Evolutionary conservation across 2,329 filamentous ascomycete species (phyloP), one percentile per base, ranked within the genome.

Genomic region (Penicillium oxalicum): DNA sequence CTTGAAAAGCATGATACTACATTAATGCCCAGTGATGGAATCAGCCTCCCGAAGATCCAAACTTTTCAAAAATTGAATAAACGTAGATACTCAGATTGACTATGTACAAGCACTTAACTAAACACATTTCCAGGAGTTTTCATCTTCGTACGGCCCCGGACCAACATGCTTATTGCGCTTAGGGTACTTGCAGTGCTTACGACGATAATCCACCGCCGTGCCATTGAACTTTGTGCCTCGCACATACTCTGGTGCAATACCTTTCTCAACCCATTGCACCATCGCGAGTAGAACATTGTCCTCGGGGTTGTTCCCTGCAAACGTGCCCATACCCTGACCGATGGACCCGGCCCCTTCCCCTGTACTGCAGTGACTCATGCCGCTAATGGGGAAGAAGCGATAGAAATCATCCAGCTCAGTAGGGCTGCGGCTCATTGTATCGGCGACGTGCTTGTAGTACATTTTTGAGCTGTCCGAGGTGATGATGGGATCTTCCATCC

Each of bases 381-480:
- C 77, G 0, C 76, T 75, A 11, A 81, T 69, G 29, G 65, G 66
- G 56, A 80, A 80, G 53, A 74, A 73, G 35, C 70, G 70, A 38
- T 71, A 67, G 50, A 69, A 72, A 0, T 62, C 60, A 48, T 72
- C 69, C 6, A 71, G 48, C 2, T 62, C 45, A 1, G 48, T 41
- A 3, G 63, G 53, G 1, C 48, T 36, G 4, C 61, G 28, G 0
- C 68, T 64, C 59, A 77, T 67, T 2, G 59, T 56, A 18, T 62
- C 49, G 7, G 55, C 54, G 1, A 78, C 70, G 11, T 72, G 66
- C 27, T 70, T 64, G 62, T 77, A 76, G 57, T 70, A 82, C 56
- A 77, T 77, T 3, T 74, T 69, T 5, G 73, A 74, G 11, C 74
- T 72, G 0, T 71, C 71, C 0, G 73, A 73, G 4, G 74, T 70